Evolutionary conservation across 208 protist species (phyloP).

Genomic region (Trypanosoma melophagium): DNA sequence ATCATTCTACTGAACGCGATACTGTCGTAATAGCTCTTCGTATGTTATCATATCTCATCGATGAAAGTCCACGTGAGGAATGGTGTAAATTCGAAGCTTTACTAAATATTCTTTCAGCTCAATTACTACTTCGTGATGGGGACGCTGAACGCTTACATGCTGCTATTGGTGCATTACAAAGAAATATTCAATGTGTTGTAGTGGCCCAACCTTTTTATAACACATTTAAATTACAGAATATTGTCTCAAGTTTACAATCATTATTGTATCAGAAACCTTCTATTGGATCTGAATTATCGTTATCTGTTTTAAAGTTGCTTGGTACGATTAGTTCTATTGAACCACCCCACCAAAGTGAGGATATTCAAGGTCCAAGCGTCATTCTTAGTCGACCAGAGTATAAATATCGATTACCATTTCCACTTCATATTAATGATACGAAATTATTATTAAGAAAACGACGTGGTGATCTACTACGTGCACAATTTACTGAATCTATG

Average conservation of each 20-base stretch:
- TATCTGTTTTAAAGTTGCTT: slow-evolving; percentile 71
- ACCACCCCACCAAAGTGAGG: slow-evolving; percentile 30
- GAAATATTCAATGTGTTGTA: slow-evolving; percentile 53
- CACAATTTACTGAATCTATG: slow-evolving; percentile 32
- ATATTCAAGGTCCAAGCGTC: slow-evolving; percentile 11
- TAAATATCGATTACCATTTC: slow-evolving; percentile 5
- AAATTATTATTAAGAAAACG: neutral
- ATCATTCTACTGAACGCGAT: slow-evolving; percentile 33
- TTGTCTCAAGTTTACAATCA: slow-evolving; percentile 60
- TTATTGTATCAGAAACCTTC: slow-evolving; percentile 77
- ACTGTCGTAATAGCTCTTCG: slow-evolving; percentile 60
- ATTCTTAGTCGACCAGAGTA: slow-evolving; percentile 11
- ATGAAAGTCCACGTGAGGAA: slow-evolving; percentile 64
- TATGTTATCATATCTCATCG: slow-evolving; percentile 64
- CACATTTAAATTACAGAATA: slow-evolving; percentile 33
- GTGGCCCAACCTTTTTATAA: slow-evolving; percentile 27
- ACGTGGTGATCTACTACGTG: neutral
- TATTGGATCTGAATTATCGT: slow-evolving; percentile 58
- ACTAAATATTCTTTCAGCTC: slow-evolving; percentile 51
- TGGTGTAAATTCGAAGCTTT: slow-evolving; percentile 63
- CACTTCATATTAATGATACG: slow-evolving; percentile 1
- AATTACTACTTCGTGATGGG: slow-evolving; percentile 60
- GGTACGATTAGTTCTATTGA: slow-evolving; percentile 80
- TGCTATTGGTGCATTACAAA: slow-evolving; percentile 61
- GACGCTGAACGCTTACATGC: slow-evolving; percentile 55